Base-by-base conservation (phyloP, 768 basidiomycete species). In the Mycena rebaudengoi region DNA sequence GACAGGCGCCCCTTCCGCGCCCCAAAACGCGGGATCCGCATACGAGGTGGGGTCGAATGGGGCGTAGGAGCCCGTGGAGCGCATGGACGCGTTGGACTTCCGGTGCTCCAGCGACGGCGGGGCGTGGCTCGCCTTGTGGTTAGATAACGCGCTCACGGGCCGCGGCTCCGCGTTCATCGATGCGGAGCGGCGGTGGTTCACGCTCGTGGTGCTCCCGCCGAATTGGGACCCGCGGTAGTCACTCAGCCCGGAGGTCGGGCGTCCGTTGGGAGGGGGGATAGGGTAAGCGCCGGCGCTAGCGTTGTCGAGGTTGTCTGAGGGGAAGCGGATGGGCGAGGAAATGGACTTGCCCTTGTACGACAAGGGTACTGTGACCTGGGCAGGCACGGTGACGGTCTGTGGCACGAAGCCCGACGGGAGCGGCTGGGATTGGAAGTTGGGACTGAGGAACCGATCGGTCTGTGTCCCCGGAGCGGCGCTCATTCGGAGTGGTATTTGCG, bases 11-110 rank as follows among this genome's bases (percentile, higher is more conserved):
- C 18, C 52, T 20, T 57, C 62, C 54, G 65, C 59, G 12, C 56
- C 66, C 25, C 46, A 68, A 21, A 46, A 68, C 29, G 66, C 66
- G 10, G 66, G 66, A 40, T 68, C 66, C 20, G 58, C 54, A 25
- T 68, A 68, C 54, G 66, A 23, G 23, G 28, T 13, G 4, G 62
- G 41, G 55, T 64, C 62, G 30, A 59, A 68, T 5, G 29, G 53
- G 33, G 53, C 66, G 32, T 64, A 64, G 16, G 66, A 63, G 26
- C 39, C 46, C 21, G 46, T 60, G 37, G 62, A 64, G 29, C 59
- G 58, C 33, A 67, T 14, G 5, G 66, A 64, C 21, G 49, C 40
- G 58, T 63, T 63, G 21, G 62, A 68, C 23, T 58, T 59, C 30
- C 52, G 58, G 37, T 53, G 66, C 49, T 53, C 18, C n/a, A 33